Percentiles rank a stretch among this genome's conserved stretches.
These are phyloP conservation scores for Rosa chinensis DNA, from an alignment of 306 rosid species.

Conservation along the genomic window DNA sequence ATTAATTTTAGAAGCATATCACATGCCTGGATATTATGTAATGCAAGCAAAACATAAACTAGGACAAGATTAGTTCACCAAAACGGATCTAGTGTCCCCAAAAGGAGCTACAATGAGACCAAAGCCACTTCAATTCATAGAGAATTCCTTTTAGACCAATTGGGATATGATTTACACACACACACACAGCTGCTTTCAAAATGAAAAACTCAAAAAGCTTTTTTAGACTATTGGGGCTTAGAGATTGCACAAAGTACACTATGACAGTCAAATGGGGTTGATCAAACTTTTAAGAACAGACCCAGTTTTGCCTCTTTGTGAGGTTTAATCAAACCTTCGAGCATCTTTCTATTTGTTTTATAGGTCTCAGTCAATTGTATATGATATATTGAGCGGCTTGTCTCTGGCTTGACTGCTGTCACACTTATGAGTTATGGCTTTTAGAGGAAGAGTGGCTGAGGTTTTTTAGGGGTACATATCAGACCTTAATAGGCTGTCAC, in stretches of 20 bases:
- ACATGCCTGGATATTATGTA: conserved; percentile 41
- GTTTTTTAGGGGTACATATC: background rate
- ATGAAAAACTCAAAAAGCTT: background rate
- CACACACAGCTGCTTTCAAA: conserved; percentile 19
- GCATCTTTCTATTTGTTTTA: conserved; percentile 2
- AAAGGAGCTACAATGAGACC: conserved; percentile 54
- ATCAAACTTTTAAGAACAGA: conserved; percentile 3
- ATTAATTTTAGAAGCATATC: conserved; percentile 38
- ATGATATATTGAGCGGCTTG: background rate
- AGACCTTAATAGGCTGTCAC: background rate
- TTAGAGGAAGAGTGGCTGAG: background rate
- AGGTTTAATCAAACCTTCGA: background rate
- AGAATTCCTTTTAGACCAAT: conserved; percentile 19
- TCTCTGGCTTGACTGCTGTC: conserved; percentile 7
- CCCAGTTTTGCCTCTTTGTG: background rate
- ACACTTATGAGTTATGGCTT: background rate
- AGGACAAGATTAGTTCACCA: conserved; percentile 44
- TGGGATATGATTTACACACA: conserved; percentile 14
- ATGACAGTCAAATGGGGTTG: conserved; percentile 26
- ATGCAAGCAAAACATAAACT: conserved; percentile 36
- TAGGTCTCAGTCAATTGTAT: background rate
- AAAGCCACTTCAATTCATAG: conserved; percentile 43
- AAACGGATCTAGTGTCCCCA: conserved; percentile 61
- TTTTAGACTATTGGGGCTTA: conserved; percentile 21
- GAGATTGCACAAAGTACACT: conserved; percentile 40